These are phyloP conservation scores for Fusarium sp. DNA, from an alignment of 2,329 filamentous ascomycete genomes.

Conservation along the genomic window DNA sequence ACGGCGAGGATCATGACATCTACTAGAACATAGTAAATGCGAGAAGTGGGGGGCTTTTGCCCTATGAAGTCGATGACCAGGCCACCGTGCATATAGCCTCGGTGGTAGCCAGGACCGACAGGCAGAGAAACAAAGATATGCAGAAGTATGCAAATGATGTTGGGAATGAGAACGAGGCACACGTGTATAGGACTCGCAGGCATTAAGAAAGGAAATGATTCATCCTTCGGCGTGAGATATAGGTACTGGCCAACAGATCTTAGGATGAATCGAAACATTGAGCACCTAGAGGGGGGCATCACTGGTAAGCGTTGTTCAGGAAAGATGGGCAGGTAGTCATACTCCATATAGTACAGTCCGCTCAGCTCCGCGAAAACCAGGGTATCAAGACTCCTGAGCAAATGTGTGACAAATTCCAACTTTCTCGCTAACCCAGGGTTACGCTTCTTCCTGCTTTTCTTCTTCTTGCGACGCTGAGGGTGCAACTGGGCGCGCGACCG, in stretches of 20 bases:
- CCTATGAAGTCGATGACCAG: constrained; percentile 74
- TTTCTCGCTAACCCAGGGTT: constrained; percentile 62
- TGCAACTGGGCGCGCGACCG: constrained; percentile 35
- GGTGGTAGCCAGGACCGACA: constrained; percentile 65
- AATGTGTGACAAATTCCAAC: constrained; percentile 66
- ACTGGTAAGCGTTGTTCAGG: constrained; percentile 23
- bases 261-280: constrained; percentile 68
- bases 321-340: constrained; percentile 23
- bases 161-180: constrained; percentile 65
- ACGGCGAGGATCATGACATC: constrained; percentile 64
- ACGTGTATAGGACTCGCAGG: constrained; percentile 66
- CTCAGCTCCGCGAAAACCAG: constrained; percentile 71
- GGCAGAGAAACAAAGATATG: constrained; percentile 65
- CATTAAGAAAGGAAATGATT: constrained; percentile 62
- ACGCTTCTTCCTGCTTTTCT: constrained; percentile 48
- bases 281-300: constrained; percentile 58
- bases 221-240: constrained; percentile 70
- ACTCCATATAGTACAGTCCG: constrained; percentile 76
- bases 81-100: constrained; percentile 73
- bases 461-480: constrained; percentile 48
- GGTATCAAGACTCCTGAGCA: constrained; percentile 68
- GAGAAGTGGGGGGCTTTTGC: constrained; percentile 67
- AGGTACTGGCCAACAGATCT: constrained; percentile 67
- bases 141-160: constrained; percentile 66
- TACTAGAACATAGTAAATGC: constrained; percentile 61